Evolutionary conservation across 106 monocot species (phyloP).

Genomic region (Dendrobium huoshanense): DNA sequence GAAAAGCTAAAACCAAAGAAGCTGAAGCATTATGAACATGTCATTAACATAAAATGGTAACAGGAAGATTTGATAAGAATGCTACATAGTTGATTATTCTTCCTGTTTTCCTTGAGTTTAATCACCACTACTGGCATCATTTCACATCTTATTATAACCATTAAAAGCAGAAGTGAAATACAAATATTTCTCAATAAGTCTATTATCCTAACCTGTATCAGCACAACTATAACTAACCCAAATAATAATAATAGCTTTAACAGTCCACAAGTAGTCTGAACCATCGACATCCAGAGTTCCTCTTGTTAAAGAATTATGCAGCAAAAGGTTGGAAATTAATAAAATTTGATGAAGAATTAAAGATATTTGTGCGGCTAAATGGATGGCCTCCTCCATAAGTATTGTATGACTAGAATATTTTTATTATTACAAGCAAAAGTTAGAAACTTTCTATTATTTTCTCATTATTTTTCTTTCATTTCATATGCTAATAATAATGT

Average conservation of each 20-base stretch:
- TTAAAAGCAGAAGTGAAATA: not conserved
- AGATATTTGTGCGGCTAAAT: no score
- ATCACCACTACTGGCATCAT: not conserved
- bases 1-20: not conserved
- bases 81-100: not conserved
- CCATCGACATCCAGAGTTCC: not conserved
- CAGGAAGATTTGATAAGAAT: not conserved
- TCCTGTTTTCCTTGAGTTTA: not conserved
- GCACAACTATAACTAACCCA: not conserved
- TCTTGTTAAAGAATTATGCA: not conserved
- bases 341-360: no score
- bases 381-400: no score
- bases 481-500: no score
- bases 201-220: not conserved
- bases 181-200: not conserved
- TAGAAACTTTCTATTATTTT: no score
- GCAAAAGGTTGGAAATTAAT: no score
- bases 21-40: not conserved
- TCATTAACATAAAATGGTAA: not conserved
- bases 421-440: no score
- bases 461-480: no score
- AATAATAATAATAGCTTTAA: not conserved
- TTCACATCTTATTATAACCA: not conserved
- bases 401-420: no score
- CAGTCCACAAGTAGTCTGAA: not conserved